Percentiles rank a stretch among this genome's conserved stretches.
Conservation (phyloP, 1,284 basidiomycete genomes). For the Chondrostereum purpureum region DNA sequence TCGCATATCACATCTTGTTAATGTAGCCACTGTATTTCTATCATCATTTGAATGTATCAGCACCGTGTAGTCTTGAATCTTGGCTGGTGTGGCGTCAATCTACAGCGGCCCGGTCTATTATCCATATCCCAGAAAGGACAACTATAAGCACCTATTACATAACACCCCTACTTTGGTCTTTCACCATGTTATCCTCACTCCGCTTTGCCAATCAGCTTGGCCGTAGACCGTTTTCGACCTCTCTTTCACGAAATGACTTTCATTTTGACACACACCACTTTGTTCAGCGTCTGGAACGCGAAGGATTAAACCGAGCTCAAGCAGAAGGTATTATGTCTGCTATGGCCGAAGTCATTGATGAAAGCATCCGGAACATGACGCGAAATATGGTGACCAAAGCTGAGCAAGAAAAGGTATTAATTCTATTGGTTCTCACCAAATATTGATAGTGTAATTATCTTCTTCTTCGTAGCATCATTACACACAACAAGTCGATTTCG, state of each 20-base stretch:
- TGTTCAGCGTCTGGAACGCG: slow-evolving; percentile 80
- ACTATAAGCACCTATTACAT: too few species aligned
- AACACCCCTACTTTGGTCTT: too few species aligned
- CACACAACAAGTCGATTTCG: slow-evolving; percentile 96
- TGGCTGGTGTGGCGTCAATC: too few species aligned
- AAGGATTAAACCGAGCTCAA: slow-evolving; percentile 83
- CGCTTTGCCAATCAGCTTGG: background rate
- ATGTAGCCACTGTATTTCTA: background rate
- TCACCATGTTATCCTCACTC: background rate
- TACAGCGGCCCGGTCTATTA: too few species aligned
- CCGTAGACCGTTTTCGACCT: background rate
- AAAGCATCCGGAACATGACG: slow-evolving; percentile 91
- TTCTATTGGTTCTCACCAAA: slow-evolving; percentile 14
- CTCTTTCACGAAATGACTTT: slow-evolving; percentile 34
- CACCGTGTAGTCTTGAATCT: too few species aligned
- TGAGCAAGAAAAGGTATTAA: slow-evolving; percentile 93
- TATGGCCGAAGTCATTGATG: slow-evolving; percentile 92
- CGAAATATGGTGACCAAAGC: slow-evolving; percentile 90
- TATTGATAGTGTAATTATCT: slow-evolving; percentile 1
- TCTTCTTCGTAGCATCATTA: slow-evolving; percentile 67
- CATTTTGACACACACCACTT: slow-evolving; percentile 96
- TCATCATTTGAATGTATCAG: too few species aligned
- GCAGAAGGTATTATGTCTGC: slow-evolving; percentile 94
- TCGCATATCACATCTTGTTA: too few species aligned
- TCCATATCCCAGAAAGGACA: too few species aligned